Percentiles rank a stretch among this genome's conserved stretches.
Evolutionary conservation across 2,329 filamentous ascomycete species (phyloP).

Genomic region (Alternaria postmessia): DNA sequence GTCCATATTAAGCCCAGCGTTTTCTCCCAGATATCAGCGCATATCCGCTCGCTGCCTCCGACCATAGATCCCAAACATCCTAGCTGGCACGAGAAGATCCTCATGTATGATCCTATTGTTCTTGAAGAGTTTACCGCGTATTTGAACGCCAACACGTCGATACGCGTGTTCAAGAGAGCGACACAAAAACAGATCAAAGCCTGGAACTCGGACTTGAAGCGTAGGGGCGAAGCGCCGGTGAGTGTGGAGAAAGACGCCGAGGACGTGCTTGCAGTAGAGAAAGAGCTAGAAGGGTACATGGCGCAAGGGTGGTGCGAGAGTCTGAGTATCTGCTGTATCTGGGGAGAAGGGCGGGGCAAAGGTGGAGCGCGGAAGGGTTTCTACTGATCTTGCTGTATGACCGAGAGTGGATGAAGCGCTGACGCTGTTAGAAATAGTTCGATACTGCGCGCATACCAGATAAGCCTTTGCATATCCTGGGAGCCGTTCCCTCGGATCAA

Average conservation of each 20-base stretch:
- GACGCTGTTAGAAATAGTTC: background rate
- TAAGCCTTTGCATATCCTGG: background rate
- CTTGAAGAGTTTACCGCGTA: constrained; percentile 85
- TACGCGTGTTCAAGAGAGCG: constrained; percentile 35
- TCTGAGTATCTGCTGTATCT: constrained; percentile 84
- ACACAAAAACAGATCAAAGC: constrained; percentile 42
- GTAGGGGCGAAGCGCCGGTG: constrained; percentile 19
- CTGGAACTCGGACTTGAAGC: constrained; percentile 36
- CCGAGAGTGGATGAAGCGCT: background rate
- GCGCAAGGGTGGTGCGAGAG: constrained; percentile 92
- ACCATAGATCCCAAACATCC: constrained; percentile 52
- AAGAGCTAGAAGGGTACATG: constrained; percentile 55
- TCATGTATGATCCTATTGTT: constrained; percentile 90
- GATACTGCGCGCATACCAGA: background rate
- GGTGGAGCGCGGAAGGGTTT: constrained; percentile 25
- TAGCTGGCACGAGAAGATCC: constrained; percentile 90
- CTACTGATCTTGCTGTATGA: background rate
- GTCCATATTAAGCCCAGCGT: constrained; percentile 47
- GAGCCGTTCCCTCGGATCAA: background rate
- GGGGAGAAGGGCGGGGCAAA: constrained; percentile 59
- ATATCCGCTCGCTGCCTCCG: constrained; percentile 56
- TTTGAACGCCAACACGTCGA: constrained; percentile 67
- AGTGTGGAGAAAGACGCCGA: constrained; percentile 20
- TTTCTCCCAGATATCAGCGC: constrained; percentile 58
- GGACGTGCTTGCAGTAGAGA: constrained; percentile 34